phyloP scores from a whole-genome alignment of 106 monocot genomes.

The Cymbidium sinense region DNA sequence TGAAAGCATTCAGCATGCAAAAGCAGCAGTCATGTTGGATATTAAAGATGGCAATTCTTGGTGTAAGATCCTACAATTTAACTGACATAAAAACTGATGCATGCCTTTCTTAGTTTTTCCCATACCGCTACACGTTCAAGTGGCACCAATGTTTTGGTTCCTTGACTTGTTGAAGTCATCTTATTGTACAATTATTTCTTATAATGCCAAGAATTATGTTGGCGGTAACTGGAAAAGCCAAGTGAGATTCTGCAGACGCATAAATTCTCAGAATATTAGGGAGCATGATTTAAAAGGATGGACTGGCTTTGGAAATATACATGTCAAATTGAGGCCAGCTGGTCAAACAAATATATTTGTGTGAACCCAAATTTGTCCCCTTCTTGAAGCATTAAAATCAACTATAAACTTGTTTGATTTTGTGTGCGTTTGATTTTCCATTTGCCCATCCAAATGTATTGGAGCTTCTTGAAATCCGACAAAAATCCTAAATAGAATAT shows the following conservation, averaged over 20 bases:
- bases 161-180: neutral
- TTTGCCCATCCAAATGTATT: no score
- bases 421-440: no score
- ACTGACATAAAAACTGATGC: neutral
- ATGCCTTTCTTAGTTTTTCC: neutral
- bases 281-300: neutral
- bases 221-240: neutral
- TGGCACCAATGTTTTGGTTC: neutral
- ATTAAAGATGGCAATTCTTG: conserved; percentile 96
- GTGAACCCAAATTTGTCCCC: neutral
- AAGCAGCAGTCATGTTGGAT: conserved; percentile 82
- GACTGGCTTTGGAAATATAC: neutral
- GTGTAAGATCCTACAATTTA: conserved; percentile 51
- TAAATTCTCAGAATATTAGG: neutral
- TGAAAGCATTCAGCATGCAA: conserved; percentile 90
- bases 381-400: neutral
- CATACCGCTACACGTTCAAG: neutral
- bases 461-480: no score
- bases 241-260: neutral
- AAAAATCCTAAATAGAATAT: no score
- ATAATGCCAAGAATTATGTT: neutral
- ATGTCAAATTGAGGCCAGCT: neutral
- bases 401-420: no score
- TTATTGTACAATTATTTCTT: neutral
- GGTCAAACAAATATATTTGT: neutral